Evolutionary conservation across 441 rosid species (phyloP).

Genomic region (Bruguiera hainesii): DNA sequence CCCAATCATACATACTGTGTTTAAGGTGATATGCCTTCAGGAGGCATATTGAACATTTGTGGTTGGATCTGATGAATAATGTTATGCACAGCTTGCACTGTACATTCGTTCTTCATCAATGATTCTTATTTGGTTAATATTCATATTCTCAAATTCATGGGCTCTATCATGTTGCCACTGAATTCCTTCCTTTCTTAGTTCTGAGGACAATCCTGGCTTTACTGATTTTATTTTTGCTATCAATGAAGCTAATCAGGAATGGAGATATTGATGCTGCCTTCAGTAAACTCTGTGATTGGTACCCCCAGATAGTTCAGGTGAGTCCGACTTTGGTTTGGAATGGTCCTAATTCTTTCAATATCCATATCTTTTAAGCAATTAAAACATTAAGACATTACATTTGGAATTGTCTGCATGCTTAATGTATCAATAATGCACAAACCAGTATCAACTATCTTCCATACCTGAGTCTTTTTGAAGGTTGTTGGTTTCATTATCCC

Average conservation of each 20-base stretch:
- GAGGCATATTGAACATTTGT: neutral
- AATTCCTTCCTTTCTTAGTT: conserved; percentile 6
- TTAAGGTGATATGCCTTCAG: neutral
- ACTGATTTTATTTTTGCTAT: conserved; percentile 22
- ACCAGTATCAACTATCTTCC: too few species aligned
- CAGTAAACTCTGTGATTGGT: conserved; percentile 57
- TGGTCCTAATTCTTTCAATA: neutral
- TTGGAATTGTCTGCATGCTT: too few species aligned
- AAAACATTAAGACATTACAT: too few species aligned
- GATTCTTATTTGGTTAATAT: neutral
- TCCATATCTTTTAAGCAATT: neutral
- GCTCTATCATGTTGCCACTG: neutral
- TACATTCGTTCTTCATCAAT: neutral
- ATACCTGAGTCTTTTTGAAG: too few species aligned
- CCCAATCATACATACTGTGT: too few species aligned
- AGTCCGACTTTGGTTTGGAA: conserved; percentile 4
- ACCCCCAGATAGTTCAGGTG: conserved; percentile 88
- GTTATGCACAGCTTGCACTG: neutral
- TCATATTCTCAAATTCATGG: neutral
- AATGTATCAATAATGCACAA: too few species aligned
- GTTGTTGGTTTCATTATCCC: neutral
- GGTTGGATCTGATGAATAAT: conserved; percentile 4
- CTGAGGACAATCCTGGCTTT: conserved; percentile 12
- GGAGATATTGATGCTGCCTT: conserved; percentile 80
- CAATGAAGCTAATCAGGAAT: conserved; percentile 66